Evolutionary conservation across 2,329 filamentous ascomycete species (phyloP).

Genomic region (Colletotrichum sp.): DNA sequence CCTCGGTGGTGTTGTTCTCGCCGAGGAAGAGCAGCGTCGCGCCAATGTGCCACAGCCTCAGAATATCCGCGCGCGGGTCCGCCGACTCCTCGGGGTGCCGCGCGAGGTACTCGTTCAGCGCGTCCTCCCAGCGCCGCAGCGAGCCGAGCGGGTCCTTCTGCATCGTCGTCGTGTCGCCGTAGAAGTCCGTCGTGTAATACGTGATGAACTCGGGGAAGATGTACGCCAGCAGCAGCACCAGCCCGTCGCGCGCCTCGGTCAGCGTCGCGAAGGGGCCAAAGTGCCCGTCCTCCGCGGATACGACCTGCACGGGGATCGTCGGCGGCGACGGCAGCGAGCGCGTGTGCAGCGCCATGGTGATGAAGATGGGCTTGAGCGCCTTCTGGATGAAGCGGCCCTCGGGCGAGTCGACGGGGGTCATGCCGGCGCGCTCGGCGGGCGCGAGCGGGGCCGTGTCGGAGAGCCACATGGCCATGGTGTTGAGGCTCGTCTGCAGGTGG

Average conservation of each 20-base stretch:
- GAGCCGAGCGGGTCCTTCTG: not conserved
- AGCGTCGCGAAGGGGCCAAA: not conserved
- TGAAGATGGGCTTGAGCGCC: not conserved
- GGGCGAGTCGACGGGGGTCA: not conserved
- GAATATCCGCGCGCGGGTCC: not conserved
- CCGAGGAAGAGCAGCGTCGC: not conserved
- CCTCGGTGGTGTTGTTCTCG: not conserved
- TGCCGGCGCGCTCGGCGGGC: not conserved
- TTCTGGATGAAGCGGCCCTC: not conserved
- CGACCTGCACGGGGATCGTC: not conserved
- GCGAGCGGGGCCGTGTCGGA: not conserved
- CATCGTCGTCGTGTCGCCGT: not conserved
- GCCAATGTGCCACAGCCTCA: not conserved
- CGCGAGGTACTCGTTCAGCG: not conserved
- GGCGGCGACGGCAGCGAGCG: not conserved
- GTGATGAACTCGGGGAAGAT: not conserved
- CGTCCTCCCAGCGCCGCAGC: not conserved
- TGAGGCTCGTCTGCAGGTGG: not conserved
- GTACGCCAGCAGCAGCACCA: not conserved
- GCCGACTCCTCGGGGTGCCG: not conserved
- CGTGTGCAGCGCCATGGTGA: not conserved
- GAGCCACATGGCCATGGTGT: constrained; percentile 14
- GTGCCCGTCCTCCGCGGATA: not conserved
- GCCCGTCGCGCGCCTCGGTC: not conserved
- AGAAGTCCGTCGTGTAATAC: not conserved